These are phyloP conservation scores for Glarea lozoyensis DNA, from an alignment of 495 filamentous ascomycete genomes.

Conservation along the genomic window DNA sequence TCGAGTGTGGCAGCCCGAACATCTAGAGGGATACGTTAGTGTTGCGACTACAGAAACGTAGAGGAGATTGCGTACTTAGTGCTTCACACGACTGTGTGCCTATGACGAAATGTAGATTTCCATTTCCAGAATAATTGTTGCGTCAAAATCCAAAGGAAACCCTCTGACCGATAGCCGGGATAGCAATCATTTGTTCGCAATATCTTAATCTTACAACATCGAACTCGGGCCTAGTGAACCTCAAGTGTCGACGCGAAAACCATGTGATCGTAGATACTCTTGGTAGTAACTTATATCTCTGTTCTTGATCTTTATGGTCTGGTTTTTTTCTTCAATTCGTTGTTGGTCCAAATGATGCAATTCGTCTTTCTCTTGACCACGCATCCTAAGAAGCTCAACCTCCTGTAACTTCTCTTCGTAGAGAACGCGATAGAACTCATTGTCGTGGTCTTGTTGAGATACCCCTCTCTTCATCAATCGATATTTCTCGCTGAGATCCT, in stretches of 20 bases:
- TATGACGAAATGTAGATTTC: no score
- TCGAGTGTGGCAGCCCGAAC: no score
- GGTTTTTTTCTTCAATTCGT: slow-evolving; percentile 48
- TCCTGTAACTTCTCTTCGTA: slow-evolving; percentile 46
- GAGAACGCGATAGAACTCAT: slow-evolving; percentile 22
- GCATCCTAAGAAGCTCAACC: slow-evolving; percentile 53
- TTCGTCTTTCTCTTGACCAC: slow-evolving; percentile 27
- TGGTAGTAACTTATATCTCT: neutral
- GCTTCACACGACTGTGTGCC: no score
- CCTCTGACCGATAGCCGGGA: no score
- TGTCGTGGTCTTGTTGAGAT: slow-evolving; percentile 23
- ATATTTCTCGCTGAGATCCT: slow-evolving; percentile 35
- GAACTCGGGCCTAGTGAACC: no score
- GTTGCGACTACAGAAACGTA: no score
- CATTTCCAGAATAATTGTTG: no score
- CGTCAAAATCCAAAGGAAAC: no score
- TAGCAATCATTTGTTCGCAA: no score
- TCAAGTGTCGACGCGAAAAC: neutral
- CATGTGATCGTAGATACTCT: neutral
- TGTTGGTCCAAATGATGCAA: slow-evolving; percentile 50
- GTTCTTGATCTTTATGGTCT: slow-evolving; percentile 10
- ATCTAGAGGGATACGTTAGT: no score
- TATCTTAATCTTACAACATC: no score
- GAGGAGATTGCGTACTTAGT: no score
- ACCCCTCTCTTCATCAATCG: slow-evolving; percentile 34